phyloP scores from a whole-genome alignment of 2,329 filamentous ascomycete species.

The Incumbomyces delicatus region DNA sequence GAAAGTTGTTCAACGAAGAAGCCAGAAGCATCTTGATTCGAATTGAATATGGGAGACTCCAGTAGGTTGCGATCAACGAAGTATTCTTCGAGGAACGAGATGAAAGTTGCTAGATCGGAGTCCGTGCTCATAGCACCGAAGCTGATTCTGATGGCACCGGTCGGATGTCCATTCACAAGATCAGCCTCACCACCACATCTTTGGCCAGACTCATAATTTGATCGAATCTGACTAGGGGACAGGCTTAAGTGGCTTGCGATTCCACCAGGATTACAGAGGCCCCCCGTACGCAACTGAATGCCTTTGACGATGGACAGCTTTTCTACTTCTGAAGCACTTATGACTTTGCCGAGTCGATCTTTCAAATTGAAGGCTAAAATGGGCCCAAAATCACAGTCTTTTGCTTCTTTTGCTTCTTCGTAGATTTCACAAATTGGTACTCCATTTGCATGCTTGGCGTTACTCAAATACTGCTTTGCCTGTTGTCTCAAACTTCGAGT shows the following conservation, averaged over 20 bases:
- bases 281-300: conserved; percentile 79
- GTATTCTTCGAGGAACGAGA: conserved; percentile 63
- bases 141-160: conserved; percentile 75
- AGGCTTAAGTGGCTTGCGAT: conserved; percentile 64
- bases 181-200: conserved; percentile 78
- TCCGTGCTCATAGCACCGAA: conserved; percentile 81
- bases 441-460: conserved; percentile 61
- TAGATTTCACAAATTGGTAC: conserved; percentile 59
- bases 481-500: conserved; percentile 53
- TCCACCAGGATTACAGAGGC: conserved; percentile 85
- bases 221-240: conserved; percentile 68
- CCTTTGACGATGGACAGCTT: conserved; percentile 69
- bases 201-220: conserved; percentile 75
- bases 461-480: conserved; percentile 49
- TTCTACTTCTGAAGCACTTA: conserved; percentile 76
- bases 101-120: conserved; percentile 61
- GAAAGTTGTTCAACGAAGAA: conserved; percentile 55
- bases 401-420: conserved; percentile 28
- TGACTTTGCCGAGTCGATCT: conserved; percentile 59
- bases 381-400: conserved; percentile 50
- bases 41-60: conserved; percentile 4
- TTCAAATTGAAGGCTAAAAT: conserved; percentile 75
- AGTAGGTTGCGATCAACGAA: conserved; percentile 35
- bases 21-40: background rate
- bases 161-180: conserved; percentile 73